A percentile compares a stretch with the other conserved stretches of the same genome.
Conservation (phyloP, 495 filamentous ascomycete genomes). For the Friedmanniomyces endolithicus region DNA sequence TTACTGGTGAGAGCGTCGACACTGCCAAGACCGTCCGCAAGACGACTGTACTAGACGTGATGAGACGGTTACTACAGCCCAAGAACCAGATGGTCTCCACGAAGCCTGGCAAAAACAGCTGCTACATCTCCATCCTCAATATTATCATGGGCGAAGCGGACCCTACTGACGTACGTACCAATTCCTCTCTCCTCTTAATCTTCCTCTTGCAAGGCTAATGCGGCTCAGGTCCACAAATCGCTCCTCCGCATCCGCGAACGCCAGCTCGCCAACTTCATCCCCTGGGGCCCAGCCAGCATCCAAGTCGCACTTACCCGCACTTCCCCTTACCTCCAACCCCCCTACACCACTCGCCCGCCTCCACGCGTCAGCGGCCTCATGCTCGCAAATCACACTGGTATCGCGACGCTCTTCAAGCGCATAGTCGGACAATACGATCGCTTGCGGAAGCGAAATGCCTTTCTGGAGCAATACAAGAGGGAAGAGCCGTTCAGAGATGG, state of each 20-base stretch:
- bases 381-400: slow-evolving; percentile 95
- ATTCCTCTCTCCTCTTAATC: too few relatives aligned
- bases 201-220: too few relatives aligned
- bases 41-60: slow-evolving; percentile 94
- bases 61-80: slow-evolving; percentile 87
- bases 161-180: slow-evolving; percentile 62
- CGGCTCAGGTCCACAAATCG: slow-evolving; percentile 69
- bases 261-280: slow-evolving; percentile 88
- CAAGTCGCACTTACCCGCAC: slow-evolving; percentile 95
- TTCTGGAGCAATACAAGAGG: slow-evolving; percentile 89
- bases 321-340: slow-evolving; percentile 75
- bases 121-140: slow-evolving; percentile 97
- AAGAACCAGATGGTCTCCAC: slow-evolving; percentile 99
- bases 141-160: slow-evolving; percentile 98
- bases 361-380: slow-evolving; percentile 93
- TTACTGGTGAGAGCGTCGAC: slow-evolving; percentile 88
- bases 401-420: slow-evolving; percentile 90
- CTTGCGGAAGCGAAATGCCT: slow-evolving; percentile 90
- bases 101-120: slow-evolving; percentile 87
- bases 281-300: slow-evolving; percentile 97
- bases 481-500: slow-evolving; percentile 83
- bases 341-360: slow-evolving; percentile 36
- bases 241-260: slow-evolving; percentile 91
- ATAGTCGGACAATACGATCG: slow-evolving; percentile 82
- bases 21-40: slow-evolving; percentile 94